A percentile compares a stretch with the other conserved stretches of the same genome.
These are phyloP conservation scores for Aspergillus coremiiformis DNA, from an alignment of 495 filamentous ascomycete species.

Conservation along the genomic window DNA sequence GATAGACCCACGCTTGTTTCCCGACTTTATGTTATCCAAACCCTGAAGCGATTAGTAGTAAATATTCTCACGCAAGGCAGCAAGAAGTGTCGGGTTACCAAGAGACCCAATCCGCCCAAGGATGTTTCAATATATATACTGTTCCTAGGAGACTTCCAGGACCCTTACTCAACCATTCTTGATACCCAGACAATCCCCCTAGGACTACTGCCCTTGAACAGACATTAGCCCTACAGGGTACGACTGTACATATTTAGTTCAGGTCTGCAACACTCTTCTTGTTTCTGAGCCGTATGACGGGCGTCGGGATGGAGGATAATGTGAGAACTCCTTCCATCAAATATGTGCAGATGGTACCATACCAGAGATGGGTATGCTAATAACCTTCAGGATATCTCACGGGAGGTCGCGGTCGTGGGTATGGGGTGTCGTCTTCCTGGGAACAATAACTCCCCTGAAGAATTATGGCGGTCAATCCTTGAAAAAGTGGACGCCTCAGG, in stretches of 20 bases:
- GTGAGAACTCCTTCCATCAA: not conserved
- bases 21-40: not conserved
- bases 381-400: not conserved
- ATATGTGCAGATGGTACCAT: not conserved
- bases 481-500: conserved; percentile 24
- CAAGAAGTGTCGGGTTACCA: not conserved
- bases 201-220: not conserved
- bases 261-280: not conserved
- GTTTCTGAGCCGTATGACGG: not conserved
- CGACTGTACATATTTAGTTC: not conserved
- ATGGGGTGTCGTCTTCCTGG: conserved; percentile 36
- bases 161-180: not conserved
- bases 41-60: not conserved
- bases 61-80: not conserved
- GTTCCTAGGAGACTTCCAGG: not conserved
- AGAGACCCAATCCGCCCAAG: not conserved
- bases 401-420: conserved; percentile 33
- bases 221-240: not conserved
- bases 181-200: not conserved
- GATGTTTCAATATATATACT: not conserved
- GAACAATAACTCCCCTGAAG: conserved; percentile 37
- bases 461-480: conserved; percentile 44
- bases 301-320: not conserved
- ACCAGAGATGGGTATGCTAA: not conserved
- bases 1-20: not conserved